phyloP scores from a whole-genome alignment of 106 monocot genomes.

The Dactylorhiza incarnata region DNA sequence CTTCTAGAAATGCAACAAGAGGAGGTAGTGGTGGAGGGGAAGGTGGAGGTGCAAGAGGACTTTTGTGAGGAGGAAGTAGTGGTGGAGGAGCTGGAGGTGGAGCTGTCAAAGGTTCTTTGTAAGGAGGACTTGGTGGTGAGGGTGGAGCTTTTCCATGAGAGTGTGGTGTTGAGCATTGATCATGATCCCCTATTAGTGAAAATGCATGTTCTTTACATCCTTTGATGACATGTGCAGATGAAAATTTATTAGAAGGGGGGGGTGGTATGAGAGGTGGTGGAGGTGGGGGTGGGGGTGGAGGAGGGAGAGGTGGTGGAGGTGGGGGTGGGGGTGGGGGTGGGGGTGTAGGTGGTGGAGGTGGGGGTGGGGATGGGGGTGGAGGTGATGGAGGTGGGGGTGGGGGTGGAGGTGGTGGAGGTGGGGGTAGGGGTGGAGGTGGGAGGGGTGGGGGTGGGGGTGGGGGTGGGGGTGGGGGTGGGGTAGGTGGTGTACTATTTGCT shows the following conservation, averaged over 20 bases:
- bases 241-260: background rate
- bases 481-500: background rate
- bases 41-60: background rate
- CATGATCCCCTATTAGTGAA: background rate
- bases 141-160: background rate
- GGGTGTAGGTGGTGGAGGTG: constrained; percentile 11
- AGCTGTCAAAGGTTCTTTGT: no score
- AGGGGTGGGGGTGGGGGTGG: no score
- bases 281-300: no score
- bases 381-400: no score
- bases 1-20: background rate
- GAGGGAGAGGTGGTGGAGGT: constrained; percentile 11
- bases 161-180: background rate
- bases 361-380: background rate
- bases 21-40: background rate
- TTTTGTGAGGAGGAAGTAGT: background rate
- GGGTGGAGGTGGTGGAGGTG: no score
- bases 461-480: constrained; percentile 2
- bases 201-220: background rate
- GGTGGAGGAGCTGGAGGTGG: no score
- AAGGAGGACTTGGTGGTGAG: background rate
- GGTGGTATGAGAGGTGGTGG: no score
- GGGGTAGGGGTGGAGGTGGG: no score
- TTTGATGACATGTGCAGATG: background rate
- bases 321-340: constrained; percentile 10